Conservation (phyloP, 495 filamentous ascomycete species). For the Rusavskia elegans region DNA sequence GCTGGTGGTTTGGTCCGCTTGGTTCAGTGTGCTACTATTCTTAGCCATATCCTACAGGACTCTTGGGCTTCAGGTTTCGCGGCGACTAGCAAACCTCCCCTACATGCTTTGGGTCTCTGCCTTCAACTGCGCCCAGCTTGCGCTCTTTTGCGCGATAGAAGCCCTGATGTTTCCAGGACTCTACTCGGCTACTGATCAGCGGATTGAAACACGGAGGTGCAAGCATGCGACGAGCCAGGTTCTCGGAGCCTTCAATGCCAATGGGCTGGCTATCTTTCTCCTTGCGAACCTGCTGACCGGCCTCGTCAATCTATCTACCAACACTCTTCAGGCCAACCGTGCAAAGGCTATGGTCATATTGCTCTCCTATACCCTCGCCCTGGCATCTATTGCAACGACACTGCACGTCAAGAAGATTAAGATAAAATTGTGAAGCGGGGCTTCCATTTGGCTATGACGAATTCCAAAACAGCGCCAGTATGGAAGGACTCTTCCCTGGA, state of each 20-base stretch:
- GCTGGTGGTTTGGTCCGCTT: constrained; percentile 40
- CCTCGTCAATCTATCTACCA: constrained; percentile 68
- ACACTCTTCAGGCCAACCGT: constrained; percentile 54
- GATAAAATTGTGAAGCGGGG: constrained; percentile 45
- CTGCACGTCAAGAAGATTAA: constrained; percentile 60
- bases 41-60: constrained; percentile 24
- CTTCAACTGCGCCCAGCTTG: constrained; percentile 70
- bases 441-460: not conserved
- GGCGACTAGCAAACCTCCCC: constrained; percentile 81
- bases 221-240: constrained; percentile 62
- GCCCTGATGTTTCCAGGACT: constrained; percentile 57
- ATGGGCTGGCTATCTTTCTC: constrained; percentile 76
- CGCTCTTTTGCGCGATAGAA: constrained; percentile 63
- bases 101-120: constrained; percentile 84
- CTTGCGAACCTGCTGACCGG: constrained; percentile 82
- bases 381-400: constrained; percentile 52
- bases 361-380: constrained; percentile 46
- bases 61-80: constrained; percentile 60
- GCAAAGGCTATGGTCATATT: constrained; percentile 55
- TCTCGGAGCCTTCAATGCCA: constrained; percentile 69
- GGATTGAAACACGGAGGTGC: constrained; percentile 20
- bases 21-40: constrained; percentile 53
- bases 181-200: constrained; percentile 34
- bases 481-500: not conserved
- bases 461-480: not conserved